Conservation (phyloP, 495 filamentous ascomycete species). For the Astrothelium macrocarpum region DNA sequence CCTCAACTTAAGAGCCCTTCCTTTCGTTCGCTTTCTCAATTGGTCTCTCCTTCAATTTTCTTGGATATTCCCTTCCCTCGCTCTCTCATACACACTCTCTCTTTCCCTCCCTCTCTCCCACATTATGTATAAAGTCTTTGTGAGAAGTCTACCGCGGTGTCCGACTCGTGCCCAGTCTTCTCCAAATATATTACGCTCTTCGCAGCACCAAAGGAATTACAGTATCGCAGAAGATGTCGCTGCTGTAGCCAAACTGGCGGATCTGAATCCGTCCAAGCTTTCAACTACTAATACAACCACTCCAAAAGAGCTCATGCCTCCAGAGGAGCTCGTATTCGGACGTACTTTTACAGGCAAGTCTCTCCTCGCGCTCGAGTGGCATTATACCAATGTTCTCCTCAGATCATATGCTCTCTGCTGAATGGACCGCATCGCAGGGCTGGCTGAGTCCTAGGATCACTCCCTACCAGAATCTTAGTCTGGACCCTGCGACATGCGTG, state of each 20-base stretch:
- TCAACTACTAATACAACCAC: conserved; percentile 60
- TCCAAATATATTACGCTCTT: conserved; percentile 3
- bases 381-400: conserved; percentile 15
- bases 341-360: conserved; percentile 70
- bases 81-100: background rate
- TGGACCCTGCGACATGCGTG: conserved; percentile 93
- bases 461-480: conserved; percentile 92
- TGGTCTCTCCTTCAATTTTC: background rate
- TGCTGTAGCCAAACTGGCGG: conserved; percentile 34
- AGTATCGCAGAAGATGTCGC: conserved; percentile 27
- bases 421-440: conserved; percentile 76
- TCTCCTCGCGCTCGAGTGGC: background rate
- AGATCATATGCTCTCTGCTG: conserved; percentile 96
- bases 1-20: background rate
- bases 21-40: background rate
- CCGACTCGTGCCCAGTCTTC: background rate
- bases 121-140: background rate
- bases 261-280: conserved; percentile 68
- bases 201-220: conserved; percentile 28
- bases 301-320: conserved; percentile 61
- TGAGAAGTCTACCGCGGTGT: background rate
- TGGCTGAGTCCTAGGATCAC: conserved; percentile 75
- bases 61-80: background rate
- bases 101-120: background rate
- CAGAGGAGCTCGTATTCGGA: conserved; percentile 78